phyloP scores from a whole-genome alignment of 192 early-diverging fungal species.

The Coemansia interrupta region DNA sequence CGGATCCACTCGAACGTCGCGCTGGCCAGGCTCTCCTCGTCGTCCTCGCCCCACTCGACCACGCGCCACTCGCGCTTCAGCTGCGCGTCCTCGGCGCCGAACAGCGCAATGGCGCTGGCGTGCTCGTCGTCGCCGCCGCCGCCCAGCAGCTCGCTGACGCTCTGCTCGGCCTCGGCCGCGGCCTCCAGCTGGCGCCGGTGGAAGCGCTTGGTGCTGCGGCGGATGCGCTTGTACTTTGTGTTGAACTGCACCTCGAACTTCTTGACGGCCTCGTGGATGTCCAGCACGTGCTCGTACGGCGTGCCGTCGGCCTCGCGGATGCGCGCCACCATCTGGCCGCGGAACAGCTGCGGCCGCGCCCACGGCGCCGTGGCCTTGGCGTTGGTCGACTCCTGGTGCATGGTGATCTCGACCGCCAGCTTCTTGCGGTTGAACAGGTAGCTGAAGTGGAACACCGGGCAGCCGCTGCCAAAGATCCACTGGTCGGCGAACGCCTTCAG shows the following conservation, averaged over 20 bases:
- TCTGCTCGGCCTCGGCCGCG: constrained; percentile 56
- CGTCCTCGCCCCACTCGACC: constrained; percentile 76
- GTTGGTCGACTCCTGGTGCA: constrained; percentile 71
- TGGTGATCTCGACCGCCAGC: constrained; percentile 87
- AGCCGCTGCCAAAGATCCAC: constrained; percentile 91
- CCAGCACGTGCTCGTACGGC: constrained; percentile 78
- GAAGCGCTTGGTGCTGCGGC: constrained; percentile 72
- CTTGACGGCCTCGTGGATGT: constrained; percentile 70
- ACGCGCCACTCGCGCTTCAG: constrained; percentile 70
- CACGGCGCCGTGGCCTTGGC: constrained; percentile 44
- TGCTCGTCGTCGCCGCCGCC: constrained; percentile 50
- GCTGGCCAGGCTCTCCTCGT: constrained; percentile 62
- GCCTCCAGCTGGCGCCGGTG: constrained; percentile 68
- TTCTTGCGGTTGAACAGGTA: constrained; percentile 94
- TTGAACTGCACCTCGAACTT: constrained; percentile 91
- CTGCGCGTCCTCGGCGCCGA: constrained; percentile 58
- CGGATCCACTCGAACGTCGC: constrained; percentile 93
- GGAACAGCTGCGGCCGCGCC: constrained; percentile 44
- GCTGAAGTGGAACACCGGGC: constrained; percentile 77
- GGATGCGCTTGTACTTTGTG: constrained; percentile 96
- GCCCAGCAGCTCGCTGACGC: constrained; percentile 45
- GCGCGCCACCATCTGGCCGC: constrained; percentile 68
- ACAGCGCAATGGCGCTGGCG: constrained; percentile 47
- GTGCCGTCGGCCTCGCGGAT: constrained; percentile 80
- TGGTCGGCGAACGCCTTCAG: constrained; percentile 81